These are phyloP conservation scores for Leptographium galeiforme DNA, from an alignment of 2,329 filamentous ascomycete genomes.

Conservation along the genomic window DNA sequence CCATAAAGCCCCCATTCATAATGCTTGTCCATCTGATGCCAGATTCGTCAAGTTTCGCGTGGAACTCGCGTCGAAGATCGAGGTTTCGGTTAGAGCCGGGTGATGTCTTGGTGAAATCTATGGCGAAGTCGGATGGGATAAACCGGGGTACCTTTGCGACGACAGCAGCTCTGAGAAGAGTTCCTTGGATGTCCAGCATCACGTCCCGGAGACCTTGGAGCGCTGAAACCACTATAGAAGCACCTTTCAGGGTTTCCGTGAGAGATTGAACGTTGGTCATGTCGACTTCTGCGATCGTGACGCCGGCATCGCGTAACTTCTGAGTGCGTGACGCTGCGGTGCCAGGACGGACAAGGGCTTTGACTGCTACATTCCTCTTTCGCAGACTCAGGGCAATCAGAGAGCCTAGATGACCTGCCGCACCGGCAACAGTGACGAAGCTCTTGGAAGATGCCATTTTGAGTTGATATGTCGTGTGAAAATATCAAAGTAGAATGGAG, in stretches of 20 bases:
- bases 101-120: not conserved
- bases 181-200: not conserved
- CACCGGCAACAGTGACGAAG: no score
- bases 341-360: not conserved
- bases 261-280: not conserved
- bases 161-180: not conserved
- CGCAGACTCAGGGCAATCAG: no score
- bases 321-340: not conserved
- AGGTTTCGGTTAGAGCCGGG: not conserved
- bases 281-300: not conserved
- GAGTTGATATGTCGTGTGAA: no score
- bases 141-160: not conserved
- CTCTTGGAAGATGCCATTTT: no score
- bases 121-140: not conserved
- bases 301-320: not conserved
- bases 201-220: not conserved
- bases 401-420: no score
- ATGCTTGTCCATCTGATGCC: not conserved
- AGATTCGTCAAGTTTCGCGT: not conserved
- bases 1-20: not conserved
- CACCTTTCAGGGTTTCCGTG: not conserved
- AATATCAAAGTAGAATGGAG: no score
- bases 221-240: not conserved
- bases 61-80: not conserved
- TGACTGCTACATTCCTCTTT: not conserved